Conservation (phyloP, 148 eudicot species). For the Camellia sinensis region DNA sequence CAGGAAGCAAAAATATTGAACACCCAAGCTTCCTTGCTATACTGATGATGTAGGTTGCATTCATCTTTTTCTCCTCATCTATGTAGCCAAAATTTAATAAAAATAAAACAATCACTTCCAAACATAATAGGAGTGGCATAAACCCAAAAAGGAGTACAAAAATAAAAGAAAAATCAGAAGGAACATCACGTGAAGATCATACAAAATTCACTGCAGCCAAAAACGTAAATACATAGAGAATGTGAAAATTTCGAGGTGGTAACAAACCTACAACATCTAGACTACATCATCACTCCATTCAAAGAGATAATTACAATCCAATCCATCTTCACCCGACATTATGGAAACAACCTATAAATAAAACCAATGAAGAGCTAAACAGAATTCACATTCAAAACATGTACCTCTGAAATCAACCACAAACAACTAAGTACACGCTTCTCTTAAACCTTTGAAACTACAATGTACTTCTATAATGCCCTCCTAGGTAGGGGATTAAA, state of each 20-base stretch:
- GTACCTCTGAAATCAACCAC: background rate
- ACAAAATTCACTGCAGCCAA: too few species aligned
- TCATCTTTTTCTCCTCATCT: slow-evolving; percentile 99
- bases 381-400: background rate
- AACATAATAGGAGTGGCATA: background rate
- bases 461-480: background rate
- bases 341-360: background rate
- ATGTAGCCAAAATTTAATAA: slow-evolving; percentile 4
- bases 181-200: too few species aligned
- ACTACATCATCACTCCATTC: background rate
- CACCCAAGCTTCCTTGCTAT: slow-evolving; percentile 98
- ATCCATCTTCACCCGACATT: background rate
- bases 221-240: background rate
- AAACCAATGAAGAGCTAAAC: background rate
- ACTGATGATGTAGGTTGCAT: slow-evolving; percentile 95
- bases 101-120: background rate
- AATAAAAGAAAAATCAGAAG: too few species aligned
- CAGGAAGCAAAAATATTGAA: slow-evolving; percentile 98
- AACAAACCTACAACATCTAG: background rate
- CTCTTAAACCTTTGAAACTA: too few species aligned
- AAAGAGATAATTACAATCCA: background rate
- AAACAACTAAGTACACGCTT: background rate
- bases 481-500: too few species aligned
- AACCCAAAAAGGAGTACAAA: background rate
- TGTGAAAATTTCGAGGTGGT: background rate